Evolutionary conservation across 129 eudicot genomes (phyloP), one percentile per base, ranked within the genome.

Genomic region (Lonicera japonica): DNA sequence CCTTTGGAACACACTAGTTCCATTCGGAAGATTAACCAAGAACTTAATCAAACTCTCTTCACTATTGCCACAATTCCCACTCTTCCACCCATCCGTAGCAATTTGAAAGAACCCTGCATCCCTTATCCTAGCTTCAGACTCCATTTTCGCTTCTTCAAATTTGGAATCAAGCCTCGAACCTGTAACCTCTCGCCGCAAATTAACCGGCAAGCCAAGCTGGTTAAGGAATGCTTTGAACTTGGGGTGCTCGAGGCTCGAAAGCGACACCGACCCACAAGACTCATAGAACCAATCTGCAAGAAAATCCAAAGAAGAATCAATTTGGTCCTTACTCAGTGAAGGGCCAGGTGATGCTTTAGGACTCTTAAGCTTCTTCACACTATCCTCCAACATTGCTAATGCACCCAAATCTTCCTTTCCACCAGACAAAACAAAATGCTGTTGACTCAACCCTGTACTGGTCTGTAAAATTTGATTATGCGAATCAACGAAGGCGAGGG

Each of bases 211-310:
- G 0, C 97, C 97, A 16, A 90, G 86, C 65, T 81, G 95, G 34
- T 72, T 73, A 52, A 90, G 77, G 47, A 90, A 90, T 55, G 87
- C 79, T 75, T 76, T 86, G 73, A 90, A 86, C 63, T 86, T 90
- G 10, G 97, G 95, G 68, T 90, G 97, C 41, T 90, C 97, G 1
- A 90, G 80, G 51, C 86, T 78, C 41, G 86, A 77, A 65, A 83
- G 66, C 19, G 92, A 76, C 21, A 79, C 86, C n/a, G 87, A 76
- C 18, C 89, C 97, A 64, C 77, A 86, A 41, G 92, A 90, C 36
- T 90, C 92, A 55, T 80, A 90, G 39, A 83, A 71, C 97, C 97
- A 90, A 76, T 90, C 88, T 53, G 89, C 80, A 47, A 90, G 23
- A 25, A 66, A 71, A 23, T 51, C 78, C 54, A 90, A 66, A 6